Evolutionary conservation across 169 alveolate species (phyloP).

Genomic region (Babesia sp.): DNA sequence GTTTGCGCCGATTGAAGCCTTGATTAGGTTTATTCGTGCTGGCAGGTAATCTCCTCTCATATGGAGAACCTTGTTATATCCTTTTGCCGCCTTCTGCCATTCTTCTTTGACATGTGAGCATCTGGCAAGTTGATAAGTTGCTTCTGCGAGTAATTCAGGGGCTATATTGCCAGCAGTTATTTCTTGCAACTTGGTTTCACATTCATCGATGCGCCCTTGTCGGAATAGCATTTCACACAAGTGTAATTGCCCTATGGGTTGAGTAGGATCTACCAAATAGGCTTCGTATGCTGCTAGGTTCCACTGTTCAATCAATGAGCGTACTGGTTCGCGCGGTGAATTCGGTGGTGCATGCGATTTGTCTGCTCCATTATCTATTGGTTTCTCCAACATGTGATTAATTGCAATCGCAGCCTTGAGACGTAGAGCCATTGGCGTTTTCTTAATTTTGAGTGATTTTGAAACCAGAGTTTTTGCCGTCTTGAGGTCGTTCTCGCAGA

Average conservation of each 20-base stretch:
- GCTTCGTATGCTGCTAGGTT: slow-evolving; percentile 11
- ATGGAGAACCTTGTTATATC: slow-evolving; percentile 28
- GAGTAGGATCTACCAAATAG: slow-evolving; percentile 11
- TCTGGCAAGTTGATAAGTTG: slow-evolving; percentile 55
- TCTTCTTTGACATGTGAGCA: slow-evolving; percentile 35
- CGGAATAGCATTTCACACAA: slow-evolving; percentile 58
- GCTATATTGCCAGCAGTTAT: background rate
- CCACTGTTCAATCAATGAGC: slow-evolving; percentile 16
- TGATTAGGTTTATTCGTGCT: slow-evolving; percentile 53
- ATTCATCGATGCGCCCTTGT: slow-evolving; percentile 32
- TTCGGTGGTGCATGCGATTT: background rate
- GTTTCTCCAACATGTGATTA: slow-evolving; percentile 13
- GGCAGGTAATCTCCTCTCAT: slow-evolving; percentile 38
- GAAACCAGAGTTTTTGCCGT: slow-evolving; percentile 26
- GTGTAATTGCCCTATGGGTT: slow-evolving; percentile 25
- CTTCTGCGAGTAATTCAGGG: slow-evolving; percentile 33
- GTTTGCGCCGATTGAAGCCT: slow-evolving; percentile 39
- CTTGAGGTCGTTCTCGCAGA: slow-evolving; percentile 22
- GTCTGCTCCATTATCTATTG: background rate
- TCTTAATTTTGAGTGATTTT: slow-evolving; percentile 14
- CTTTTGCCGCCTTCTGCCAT: slow-evolving; percentile 10
- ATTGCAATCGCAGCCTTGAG: slow-evolving; percentile 27
- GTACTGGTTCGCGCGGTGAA: slow-evolving; percentile 8
- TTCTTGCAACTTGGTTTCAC: slow-evolving; percentile 26
- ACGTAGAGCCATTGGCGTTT: slow-evolving; percentile 44